Base-by-base conservation (phyloP, 75 land plant species). In the Chamaecyparis obtusa region DNA sequence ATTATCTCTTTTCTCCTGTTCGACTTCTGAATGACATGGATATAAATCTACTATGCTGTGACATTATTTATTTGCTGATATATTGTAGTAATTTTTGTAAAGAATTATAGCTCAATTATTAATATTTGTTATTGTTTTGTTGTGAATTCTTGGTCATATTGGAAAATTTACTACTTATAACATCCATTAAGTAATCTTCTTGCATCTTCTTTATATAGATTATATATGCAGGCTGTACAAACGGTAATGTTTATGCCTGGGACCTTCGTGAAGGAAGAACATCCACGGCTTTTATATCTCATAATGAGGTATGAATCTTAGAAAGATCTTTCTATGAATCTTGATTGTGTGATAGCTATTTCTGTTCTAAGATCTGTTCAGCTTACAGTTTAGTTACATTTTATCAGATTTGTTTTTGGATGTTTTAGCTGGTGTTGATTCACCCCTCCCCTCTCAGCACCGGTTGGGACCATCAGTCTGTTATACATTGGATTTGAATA, bases 261-360 rank as follows among this genome's bases (percentile, higher is more conserved):
- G 97, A 96, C 90, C 92, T 96, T 87, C 93, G 97, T 84, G 97
- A 95, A 87, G 97, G 96, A 72, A 92, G 92, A 90, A 33, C 90
- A 83, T 88, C 93, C 78, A 81, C 89, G 79, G 94, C 96, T 88
- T 94, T 95, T 91, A 90, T 90, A 55, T 89, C 86, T 43, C 87
- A 92, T 86, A 93, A 89, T n/a, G 90, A 93, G 92, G 97, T 94
- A 84, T 21, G 32, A 81, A 81, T 2, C 30, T 43, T 46, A 44
- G 32, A 14, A 46, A 81, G 13, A 41, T 16, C 14, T 81, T 46
- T 43, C 24, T 80, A 27, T n/a, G n/a, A n/a, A n/a, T n/a, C n/a
- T n/a, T n/a, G n/a, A n/a, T n/a, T n/a, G n/a, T n/a, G n/a, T n/a
- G n/a, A n/a, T n/a, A n/a, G n/a, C n/a, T n/a, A n/a, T n/a, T n/a